A percentile compares a stretch with the other conserved stretches of the same genome.
These are phyloP conservation scores for Vigna hirtella DNA, from an alignment of 306 rosid species.

Conservation along the genomic window DNA sequence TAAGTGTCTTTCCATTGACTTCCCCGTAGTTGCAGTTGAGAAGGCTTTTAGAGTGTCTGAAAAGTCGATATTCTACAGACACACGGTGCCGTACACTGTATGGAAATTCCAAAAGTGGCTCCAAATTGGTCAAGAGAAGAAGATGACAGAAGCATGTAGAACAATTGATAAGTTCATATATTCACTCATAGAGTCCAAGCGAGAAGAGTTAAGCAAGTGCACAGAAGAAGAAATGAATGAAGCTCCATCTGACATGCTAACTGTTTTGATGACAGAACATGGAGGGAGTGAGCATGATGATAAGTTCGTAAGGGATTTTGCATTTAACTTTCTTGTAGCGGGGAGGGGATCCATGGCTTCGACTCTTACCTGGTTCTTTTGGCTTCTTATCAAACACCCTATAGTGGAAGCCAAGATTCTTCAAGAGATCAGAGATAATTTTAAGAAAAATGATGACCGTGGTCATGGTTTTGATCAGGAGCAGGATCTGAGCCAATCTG, in stretches of 20 bases:
- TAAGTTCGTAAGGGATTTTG: conserved; percentile 43
- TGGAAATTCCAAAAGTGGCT: conserved; percentile 61
- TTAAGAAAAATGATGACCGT: background rate
- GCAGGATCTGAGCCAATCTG: no score
- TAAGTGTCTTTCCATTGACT: conserved; percentile 44
- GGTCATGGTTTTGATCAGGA: no score
- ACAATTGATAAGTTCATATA: conserved; percentile 45
- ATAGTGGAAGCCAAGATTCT: conserved; percentile 48
- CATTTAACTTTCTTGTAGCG: conserved; percentile 7
- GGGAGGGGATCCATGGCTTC: conserved; percentile 41
- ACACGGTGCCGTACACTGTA: conserved; percentile 13
- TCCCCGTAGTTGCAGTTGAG: conserved; percentile 43
- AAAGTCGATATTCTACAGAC: conserved; percentile 45
- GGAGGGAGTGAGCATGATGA: background rate
- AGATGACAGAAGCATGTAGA: conserved; percentile 36
- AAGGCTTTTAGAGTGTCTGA: conserved; percentile 50
- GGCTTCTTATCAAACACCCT: conserved; percentile 51
- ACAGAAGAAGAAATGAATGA: background rate
- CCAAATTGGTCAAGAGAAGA: conserved; percentile 54
- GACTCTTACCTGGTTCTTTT: conserved; percentile 38
- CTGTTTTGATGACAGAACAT: conserved; percentile 33
- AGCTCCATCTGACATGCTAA: conserved; percentile 43
- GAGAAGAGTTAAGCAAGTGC: conserved; percentile 5
- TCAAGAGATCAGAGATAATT: conserved; percentile 45
- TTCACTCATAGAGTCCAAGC: conserved; percentile 45